Evolutionary conservation across 257 asterid genomes (phyloP), one percentile per base, ranked within the genome.

Genomic region (Buddleja alternifolia): DNA sequence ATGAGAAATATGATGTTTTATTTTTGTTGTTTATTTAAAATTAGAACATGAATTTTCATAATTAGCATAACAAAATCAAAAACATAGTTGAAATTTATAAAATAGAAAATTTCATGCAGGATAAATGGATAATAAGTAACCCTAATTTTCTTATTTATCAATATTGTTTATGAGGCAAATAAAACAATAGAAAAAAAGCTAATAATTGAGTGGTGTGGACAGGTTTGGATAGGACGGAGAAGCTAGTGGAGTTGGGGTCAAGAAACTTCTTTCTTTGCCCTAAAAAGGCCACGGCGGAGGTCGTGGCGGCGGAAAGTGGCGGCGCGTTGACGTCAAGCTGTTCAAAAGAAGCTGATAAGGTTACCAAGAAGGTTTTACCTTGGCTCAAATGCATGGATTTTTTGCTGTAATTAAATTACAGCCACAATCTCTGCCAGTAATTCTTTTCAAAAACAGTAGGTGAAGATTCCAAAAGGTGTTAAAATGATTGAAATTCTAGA

Each of bases 251-350:
- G 23, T 52, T 86, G 81, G 93, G 92, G 10, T 83, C 92, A 34
- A 79, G 92, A 62, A 85, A 83, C 74, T 83, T 85, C 69, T 85
- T 81, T 47, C 44, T 86, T 10, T 82, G 86, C 63, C 78, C 82
- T 3, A 77, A 44, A 16, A 63, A 24, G 58, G 44, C 50, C 0
- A 34, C 19, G 41, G 42, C 60, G 2, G 23, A 41, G 3, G 6
- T 71, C 46, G 69, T 47, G 12, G 40, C 19, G 12, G 40, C 19
- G 10, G 69, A 53, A 1, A 48, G 19, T 12, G 48, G 60, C 11
- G 60, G 10, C n/a, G 45, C 19, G 15, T 61, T 66, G 56, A 51
- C 82, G 2, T 59, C 83, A 6, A 62, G 71, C 40, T 86, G 92
- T 72, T 78, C 86, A 2, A 73, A 71, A 19, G 74, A 83, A 71